These are phyloP conservation scores for Ogataea henricii DNA, from an alignment of 805 yeast species.

Conservation along the genomic window DNA sequence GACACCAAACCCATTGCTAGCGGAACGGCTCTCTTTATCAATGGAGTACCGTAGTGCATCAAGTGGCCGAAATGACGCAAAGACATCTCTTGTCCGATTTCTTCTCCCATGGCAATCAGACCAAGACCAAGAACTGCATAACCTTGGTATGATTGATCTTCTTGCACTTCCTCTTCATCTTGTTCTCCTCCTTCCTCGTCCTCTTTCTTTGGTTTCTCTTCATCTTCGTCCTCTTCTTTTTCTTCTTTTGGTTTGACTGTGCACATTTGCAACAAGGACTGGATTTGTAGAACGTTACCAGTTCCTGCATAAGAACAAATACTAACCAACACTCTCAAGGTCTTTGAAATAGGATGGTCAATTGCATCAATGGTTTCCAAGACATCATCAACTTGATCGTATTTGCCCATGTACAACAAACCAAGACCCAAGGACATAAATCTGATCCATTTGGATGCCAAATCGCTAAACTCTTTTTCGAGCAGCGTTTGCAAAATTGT, in stretches of 20 bases:
- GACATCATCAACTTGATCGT: conserved; percentile 92
- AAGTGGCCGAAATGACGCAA: conserved; percentile 95
- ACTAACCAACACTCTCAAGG: conserved; percentile 84
- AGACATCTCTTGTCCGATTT: conserved; percentile 96
- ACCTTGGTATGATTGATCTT: conserved; percentile 68
- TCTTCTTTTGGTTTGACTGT: conserved; percentile 67
- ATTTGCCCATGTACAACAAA: conserved; percentile 86
- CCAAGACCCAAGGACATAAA: conserved; percentile 93
- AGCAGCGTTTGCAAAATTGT: conserved; percentile 85
- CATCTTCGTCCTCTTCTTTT: conserved; percentile 60
- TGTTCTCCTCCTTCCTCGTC: conserved; percentile 34
- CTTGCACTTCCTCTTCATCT: conserved; percentile 37
- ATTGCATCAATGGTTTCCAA: conserved; percentile 92
- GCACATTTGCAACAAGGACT: conserved; percentile 84
- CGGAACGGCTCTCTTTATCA: conserved; percentile 92
- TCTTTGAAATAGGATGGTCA: conserved; percentile 90
- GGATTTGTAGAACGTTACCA: conserved; percentile 94
- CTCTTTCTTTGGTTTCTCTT: conserved; percentile 19
- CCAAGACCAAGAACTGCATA: conserved; percentile 95
- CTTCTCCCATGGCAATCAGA: conserved; percentile 95
- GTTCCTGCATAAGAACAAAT: conserved; percentile 97
- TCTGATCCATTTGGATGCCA: conserved; percentile 83
- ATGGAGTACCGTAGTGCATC: conserved; percentile 95
- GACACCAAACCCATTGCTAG: conserved; percentile 96
- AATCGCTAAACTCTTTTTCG: conserved; percentile 78